phyloP scores from a whole-genome alignment of 2,329 filamentous ascomycete species.

The Diaporthe eres region DNA sequence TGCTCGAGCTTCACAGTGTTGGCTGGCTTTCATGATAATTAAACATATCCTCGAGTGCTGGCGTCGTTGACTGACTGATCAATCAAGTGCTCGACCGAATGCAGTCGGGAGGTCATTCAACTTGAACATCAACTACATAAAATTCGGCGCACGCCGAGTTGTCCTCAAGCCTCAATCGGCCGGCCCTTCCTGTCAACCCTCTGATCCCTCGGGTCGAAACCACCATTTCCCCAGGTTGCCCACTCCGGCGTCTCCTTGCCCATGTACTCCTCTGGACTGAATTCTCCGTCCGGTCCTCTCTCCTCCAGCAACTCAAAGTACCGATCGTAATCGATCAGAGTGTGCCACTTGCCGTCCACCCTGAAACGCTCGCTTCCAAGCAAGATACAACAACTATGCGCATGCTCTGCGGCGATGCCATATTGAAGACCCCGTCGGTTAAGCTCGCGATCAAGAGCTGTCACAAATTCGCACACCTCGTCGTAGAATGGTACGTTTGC shows the following conservation, averaged over 20 bases:
- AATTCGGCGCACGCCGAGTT: not conserved
- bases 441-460: slow-evolving; percentile 79
- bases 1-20: not conserved
- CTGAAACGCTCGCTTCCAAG: slow-evolving; percentile 87
- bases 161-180: slow-evolving; percentile 62
- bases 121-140: not conserved
- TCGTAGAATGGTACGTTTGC: slow-evolving; percentile 96
- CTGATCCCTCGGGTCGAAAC: slow-evolving; percentile 92
- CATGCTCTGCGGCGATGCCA: slow-evolving; percentile 94
- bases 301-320: slow-evolving; percentile 90
- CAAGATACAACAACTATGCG: slow-evolving; percentile 93
- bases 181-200: slow-evolving; percentile 90
- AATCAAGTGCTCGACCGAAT: not conserved
- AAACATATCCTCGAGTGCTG: not conserved
- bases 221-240: slow-evolving; percentile 94
- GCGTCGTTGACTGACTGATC: not conserved
- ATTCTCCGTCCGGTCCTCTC: slow-evolving; percentile 74
- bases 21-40: no score
- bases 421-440: slow-evolving; percentile 80
- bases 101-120: not conserved
- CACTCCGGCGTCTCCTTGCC: slow-evolving; percentile 88
- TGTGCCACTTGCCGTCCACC: slow-evolving; percentile 87
- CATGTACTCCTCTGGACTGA: slow-evolving; percentile 92
- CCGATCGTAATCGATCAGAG: slow-evolving; percentile 87
- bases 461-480: slow-evolving; percentile 88